A percentile compares a stretch with the other conserved stretches of the same genome.
Evolutionary conservation across 2,329 filamentous ascomycete genomes (phyloP).

Genomic region (Aureobasidium sp.): DNA sequence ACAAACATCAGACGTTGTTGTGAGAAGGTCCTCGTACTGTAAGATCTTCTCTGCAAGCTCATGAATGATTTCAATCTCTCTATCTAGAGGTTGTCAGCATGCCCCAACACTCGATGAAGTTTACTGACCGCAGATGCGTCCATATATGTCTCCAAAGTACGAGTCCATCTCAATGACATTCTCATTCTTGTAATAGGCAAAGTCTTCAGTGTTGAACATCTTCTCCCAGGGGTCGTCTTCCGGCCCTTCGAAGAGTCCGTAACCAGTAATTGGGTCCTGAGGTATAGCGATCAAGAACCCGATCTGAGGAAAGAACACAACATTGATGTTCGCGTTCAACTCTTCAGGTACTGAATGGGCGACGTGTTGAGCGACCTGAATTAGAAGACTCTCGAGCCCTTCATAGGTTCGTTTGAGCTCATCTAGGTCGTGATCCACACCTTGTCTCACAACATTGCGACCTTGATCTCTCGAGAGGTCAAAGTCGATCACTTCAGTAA

Average conservation of each 20-base stretch:
- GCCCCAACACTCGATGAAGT: background rate
- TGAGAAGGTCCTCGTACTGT: constrained; percentile 58
- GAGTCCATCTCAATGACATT: constrained; percentile 75
- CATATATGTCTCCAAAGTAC: constrained; percentile 77
- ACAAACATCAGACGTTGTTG: constrained; percentile 66
- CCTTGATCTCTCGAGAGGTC: constrained; percentile 63
- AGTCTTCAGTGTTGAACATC: constrained; percentile 62
- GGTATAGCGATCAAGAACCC: constrained; percentile 78
- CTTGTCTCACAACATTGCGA: constrained; percentile 64
- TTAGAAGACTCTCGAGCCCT: constrained; percentile 67
- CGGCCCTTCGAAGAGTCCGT: constrained; percentile 56
- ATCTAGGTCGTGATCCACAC: constrained; percentile 69
- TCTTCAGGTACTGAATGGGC: constrained; percentile 54
- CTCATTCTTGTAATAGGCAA: constrained; percentile 78
- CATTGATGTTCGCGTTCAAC: constrained; percentile 54
- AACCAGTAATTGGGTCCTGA: constrained; percentile 51
- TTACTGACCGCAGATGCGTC: constrained; percentile 65
- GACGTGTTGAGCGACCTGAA: constrained; percentile 58
- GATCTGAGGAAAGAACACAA: constrained; percentile 84
- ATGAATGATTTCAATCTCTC: constrained; percentile 84
- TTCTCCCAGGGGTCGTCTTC: constrained; percentile 63
- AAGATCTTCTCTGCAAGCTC: constrained; percentile 65
- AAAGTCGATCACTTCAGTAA: constrained; percentile 73
- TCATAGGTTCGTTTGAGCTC: constrained; percentile 69
- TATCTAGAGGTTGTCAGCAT: constrained; percentile 46